Conservation (phyloP, 345 rosid genomes). For the Viola odorata region DNA sequence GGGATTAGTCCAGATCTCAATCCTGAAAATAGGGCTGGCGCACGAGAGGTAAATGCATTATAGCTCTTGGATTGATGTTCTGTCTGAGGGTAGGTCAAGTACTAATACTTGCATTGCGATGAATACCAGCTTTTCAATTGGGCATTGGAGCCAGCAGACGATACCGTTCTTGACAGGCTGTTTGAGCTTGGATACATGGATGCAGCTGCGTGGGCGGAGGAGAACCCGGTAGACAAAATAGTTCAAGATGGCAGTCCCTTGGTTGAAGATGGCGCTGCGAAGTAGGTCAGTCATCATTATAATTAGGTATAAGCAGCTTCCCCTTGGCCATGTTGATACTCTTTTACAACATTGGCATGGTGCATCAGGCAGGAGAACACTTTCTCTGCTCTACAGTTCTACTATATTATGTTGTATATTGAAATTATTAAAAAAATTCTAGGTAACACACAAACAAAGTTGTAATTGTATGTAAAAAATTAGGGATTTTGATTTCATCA, state of each 20-base stretch:
- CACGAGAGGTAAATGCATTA: conserved; percentile 55
- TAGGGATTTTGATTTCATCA: too few relatives aligned
- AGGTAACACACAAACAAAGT: too few relatives aligned
- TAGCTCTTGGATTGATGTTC: neutral
- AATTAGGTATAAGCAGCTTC: too few relatives aligned
- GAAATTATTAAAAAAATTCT: too few relatives aligned
- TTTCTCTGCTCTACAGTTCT: neutral
- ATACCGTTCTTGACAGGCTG: conserved; percentile 57
- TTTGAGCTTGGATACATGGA: conserved; percentile 77
- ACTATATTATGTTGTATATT: too few relatives aligned
- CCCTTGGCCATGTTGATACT: neutral
- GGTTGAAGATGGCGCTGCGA: conserved; percentile 17
- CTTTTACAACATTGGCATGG: neutral
- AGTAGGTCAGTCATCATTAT: conserved; percentile 7
- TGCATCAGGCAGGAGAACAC: conserved; percentile 4
- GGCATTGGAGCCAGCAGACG: conserved; percentile 93
- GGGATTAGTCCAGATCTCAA: conserved; percentile 92
- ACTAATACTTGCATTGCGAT: conserved; percentile 7
- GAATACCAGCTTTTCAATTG: conserved; percentile 66
- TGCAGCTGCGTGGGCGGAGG: conserved; percentile 73
- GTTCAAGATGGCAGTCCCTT: conserved; percentile 33
- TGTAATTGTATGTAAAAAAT: too few relatives aligned
- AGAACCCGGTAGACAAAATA: conserved; percentile 51
- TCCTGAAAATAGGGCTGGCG: conserved; percentile 58
- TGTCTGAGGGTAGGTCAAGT: neutral